Base-by-base conservation (phyloP, 1,284 basidiomycete species). In the Apiotrichum porosum region DNA sequence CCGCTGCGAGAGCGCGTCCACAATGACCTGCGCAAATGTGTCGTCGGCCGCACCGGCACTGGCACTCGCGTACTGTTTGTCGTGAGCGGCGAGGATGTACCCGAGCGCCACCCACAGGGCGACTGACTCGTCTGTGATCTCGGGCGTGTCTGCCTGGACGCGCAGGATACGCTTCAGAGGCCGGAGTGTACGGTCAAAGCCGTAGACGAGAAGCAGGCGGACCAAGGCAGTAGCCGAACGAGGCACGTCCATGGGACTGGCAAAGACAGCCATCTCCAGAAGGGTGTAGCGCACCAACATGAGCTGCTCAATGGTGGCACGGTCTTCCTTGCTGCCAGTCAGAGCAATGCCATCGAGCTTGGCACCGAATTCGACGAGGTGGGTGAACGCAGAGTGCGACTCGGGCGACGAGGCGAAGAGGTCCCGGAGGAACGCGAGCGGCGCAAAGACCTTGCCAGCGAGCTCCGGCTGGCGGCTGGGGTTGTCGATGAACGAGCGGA, bases 61-160 rank as follows among this genome's bases (percentile, higher is more conserved):
- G 17, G 26, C 8, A 12, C 32, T 32, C 1, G 37, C 30, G 30
- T 33, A 30, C 12, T 28, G 26, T 17, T 22, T 28, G 50, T 44
- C 53, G 54, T 53, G 60, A 21, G 35, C 58, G 6, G 50, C 41
- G 6, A 68, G 39, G 33, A 83, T 58, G 60, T 90, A 83, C 30
- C 89, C 77, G 15, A 89, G 60, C 35, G 80, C 81, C 32, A 92
- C 76, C 92, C 91, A 95, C 10, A 86, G 62, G 56, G 88, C 83
- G 1, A 82, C 78, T 0, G 78, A 73, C 21, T 73, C 73, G 66
- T 79, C 75, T 34, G 74, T 69, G 18, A 80, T 64, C 36, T 65
- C 58, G 0, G 63, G 59, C 32, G 69, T 62, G 2, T 69, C 67
- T 6, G 73, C 69, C 38, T 74, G 61, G 30, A 62, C 61, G 1